Evolutionary conservation across 495 filamentous ascomycete species (phyloP), one percentile per base, ranked within the genome.

Genomic region (Talaromyces liani): DNA sequence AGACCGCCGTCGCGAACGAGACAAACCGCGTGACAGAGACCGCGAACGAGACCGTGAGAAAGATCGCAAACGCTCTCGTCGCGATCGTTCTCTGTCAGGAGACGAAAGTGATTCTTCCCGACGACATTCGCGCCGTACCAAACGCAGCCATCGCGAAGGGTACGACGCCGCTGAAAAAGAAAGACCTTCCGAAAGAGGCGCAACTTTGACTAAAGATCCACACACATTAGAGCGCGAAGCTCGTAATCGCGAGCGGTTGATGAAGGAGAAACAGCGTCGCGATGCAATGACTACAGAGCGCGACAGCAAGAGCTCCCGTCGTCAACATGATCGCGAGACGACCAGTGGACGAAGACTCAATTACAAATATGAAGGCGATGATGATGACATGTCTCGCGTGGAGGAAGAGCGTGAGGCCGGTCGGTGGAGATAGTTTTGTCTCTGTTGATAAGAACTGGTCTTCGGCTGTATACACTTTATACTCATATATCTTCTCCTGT

Each of bases 151-250:
- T 36, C 66, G 64, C 20, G 68, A 73, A 6, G 71, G 76, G 12
- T 4, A 62, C 53, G 70, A 76, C n/a, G 68, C 33, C 8, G 51
- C 36, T 33, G 68, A 58, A n/a, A 66, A 68, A 45, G 45, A 66
- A 61, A 65, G 66, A 61, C 22, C 63, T 12, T 65, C 70, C 2
- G 66, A 69, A 49, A 57, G 27, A 20, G 8, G 61, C 22, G 14
- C 71, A 18, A 79, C 78, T 8, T 78, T 79, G 0, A 75, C 77
- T 12, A 79, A 82, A 66, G 88, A 96, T 69, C 85, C 87, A 0
- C 87, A 93, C 67, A 88, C 88, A 0, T 76, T 88, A 1, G 91
- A 93, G 69, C 87, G 91, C 16, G 89, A 91, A 70, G 86, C 86
- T 12, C 81, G 89, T 14, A 87, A 92, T 64, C 80, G 88, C 10